Conservation (phyloP, 2,329 filamentous ascomycete species). For the Beauveria scarabaeidicola region DNA sequence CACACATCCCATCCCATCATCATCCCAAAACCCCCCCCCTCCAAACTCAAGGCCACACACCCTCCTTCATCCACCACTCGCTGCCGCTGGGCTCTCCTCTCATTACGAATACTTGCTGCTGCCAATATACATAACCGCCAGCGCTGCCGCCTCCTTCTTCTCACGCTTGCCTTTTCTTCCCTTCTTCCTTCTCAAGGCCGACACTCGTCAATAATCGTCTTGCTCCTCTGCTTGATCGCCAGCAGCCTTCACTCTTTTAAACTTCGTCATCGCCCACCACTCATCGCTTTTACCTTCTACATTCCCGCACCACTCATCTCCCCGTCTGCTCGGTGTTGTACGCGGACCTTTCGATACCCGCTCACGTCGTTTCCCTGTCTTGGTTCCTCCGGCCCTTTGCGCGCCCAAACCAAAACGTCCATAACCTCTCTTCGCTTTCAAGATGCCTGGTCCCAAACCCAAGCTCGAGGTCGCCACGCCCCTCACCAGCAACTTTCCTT, state of each 20-base stretch:
- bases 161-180: not conserved
- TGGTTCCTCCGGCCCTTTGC: not conserved
- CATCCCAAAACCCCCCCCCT: not conserved
- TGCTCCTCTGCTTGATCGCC: not conserved
- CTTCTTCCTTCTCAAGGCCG: slow-evolving; percentile 8
- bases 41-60: not conserved
- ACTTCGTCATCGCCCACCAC: not conserved
- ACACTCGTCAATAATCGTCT: not conserved
- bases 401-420: not conserved
- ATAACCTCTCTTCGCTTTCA: slow-evolving; percentile 20
- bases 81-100: not conserved
- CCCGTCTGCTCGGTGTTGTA: not conserved
- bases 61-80: not conserved
- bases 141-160: slow-evolving; percentile 25
- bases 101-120: not conserved
- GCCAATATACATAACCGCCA: slow-evolving; percentile 32
- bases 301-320: not conserved
- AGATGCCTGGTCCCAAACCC: slow-evolving; percentile 46
- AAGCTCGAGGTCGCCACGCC: slow-evolving; percentile 56
- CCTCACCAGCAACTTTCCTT: slow-evolving; percentile 54
- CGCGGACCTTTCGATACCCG: not conserved
- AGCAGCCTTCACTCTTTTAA: slow-evolving; percentile 5
- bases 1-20: slow-evolving; percentile 5
- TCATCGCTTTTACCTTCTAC: not conserved
- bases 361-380: not conserved